Conservation (phyloP, 768 basidiomycete genomes). For the Russula lepida region DNA sequence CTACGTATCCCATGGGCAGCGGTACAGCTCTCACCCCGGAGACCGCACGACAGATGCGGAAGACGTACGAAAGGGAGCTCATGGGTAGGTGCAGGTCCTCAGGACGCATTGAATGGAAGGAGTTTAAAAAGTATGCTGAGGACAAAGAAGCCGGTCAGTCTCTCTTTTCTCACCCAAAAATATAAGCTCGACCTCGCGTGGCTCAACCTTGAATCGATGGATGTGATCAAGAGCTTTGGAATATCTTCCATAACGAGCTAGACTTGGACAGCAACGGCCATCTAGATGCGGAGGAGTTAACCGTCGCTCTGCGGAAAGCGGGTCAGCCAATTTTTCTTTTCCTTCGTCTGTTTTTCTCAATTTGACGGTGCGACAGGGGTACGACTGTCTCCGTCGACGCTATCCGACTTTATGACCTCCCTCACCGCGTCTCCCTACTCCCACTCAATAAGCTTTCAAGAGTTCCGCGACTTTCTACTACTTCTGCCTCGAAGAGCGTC, state of each 20-base stretch:
- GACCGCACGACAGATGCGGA: slow-evolving; percentile 19
- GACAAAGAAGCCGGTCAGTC: slow-evolving; percentile 68
- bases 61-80: slow-evolving; percentile 24
- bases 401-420: slow-evolving; percentile 73
- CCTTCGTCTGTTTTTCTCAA: not conserved
- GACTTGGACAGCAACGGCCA: slow-evolving; percentile 85
- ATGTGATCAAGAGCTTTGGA: slow-evolving; percentile 73
- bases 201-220: not conserved
- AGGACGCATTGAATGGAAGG: slow-evolving; percentile 54
- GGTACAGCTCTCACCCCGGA: slow-evolving; percentile 9
- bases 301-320: slow-evolving; percentile 57
- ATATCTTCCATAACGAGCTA: slow-evolving; percentile 82
- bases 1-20: slow-evolving; percentile 20
- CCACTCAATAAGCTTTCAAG: slow-evolving; percentile 64
- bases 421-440: slow-evolving; percentile 67
- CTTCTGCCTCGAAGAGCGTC: slow-evolving; percentile 77
- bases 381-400: slow-evolving; percentile 53
- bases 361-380: slow-evolving; percentile 45
- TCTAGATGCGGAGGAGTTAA: slow-evolving; percentile 58
- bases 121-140: slow-evolving; percentile 68
- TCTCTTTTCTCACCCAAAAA: not conserved
- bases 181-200: slow-evolving; percentile 17
- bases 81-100: slow-evolving; percentile 30
- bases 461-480: slow-evolving; percentile 87
- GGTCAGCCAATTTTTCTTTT: slow-evolving; percentile 35